Percentiles rank a stretch among this genome's conserved stretches.
phyloP scores from a whole-genome alignment of 2,329 filamentous ascomycete genomes.

The Exophiala xenobiotica region DNA sequence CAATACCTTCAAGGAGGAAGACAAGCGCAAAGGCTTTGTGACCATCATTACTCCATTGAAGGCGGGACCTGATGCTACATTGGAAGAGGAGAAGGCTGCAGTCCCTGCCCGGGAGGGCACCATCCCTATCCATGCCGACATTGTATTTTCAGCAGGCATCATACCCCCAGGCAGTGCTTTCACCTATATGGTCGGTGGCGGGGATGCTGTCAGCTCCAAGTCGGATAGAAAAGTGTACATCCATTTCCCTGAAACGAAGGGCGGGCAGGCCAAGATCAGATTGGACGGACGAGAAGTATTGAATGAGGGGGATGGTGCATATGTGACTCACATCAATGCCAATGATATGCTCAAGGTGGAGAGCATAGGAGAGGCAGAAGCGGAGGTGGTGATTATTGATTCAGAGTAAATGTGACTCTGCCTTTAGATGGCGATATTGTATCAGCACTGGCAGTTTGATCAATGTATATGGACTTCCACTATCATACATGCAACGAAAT shows the following conservation, averaged over 20 bases:
- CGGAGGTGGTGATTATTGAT: constrained; percentile 68
- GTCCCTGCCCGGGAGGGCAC: constrained; percentile 62
- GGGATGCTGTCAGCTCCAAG: constrained; percentile 37
- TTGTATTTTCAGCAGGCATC: constrained; percentile 78
- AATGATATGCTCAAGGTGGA: constrained; percentile 66
- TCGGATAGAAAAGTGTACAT: constrained; percentile 70
- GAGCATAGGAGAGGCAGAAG: constrained; percentile 66
- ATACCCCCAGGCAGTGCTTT: constrained; percentile 66
- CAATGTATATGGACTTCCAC: too few relatives aligned
- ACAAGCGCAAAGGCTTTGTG: constrained; percentile 69
- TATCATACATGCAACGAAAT: too few relatives aligned
- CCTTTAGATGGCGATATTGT: not conserved
- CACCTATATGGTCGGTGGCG: constrained; percentile 68
- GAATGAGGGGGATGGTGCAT: constrained; percentile 77
- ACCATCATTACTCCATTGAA: constrained; percentile 74
- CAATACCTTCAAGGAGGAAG: constrained; percentile 67
- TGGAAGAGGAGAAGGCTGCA: constrained; percentile 62
- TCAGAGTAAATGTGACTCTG: constrained; percentile 48
- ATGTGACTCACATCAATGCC: constrained; percentile 63
- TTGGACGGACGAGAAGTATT: constrained; percentile 66
- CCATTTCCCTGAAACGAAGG: constrained; percentile 77
- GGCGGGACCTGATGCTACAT: constrained; percentile 61
- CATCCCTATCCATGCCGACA: constrained; percentile 81
- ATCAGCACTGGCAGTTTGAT: too few relatives aligned
- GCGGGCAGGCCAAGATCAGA: constrained; percentile 69